These are phyloP conservation scores for Coniochaeta sp. DNA, from an alignment of 2,329 filamentous ascomycete species.

Conservation along the genomic window DNA sequence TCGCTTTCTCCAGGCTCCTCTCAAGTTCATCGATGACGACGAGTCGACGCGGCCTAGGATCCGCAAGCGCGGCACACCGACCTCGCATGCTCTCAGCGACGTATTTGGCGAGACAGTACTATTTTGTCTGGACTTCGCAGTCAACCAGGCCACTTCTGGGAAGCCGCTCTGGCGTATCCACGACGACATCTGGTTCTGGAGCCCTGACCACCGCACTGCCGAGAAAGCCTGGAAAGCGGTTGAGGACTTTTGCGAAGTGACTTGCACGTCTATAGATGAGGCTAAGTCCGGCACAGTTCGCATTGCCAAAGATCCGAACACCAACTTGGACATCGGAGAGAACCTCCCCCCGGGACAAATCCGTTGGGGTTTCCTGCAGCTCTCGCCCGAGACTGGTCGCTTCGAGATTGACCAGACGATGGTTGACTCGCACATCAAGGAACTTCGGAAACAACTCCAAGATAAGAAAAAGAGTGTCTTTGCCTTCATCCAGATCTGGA, in stretches of 20 bases:
- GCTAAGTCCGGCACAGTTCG: slow-evolving; percentile 40
- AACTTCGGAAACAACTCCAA: slow-evolving; percentile 53
- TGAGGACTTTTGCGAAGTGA: slow-evolving; percentile 42
- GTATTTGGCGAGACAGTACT: slow-evolving; percentile 50
- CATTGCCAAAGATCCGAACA: slow-evolving; percentile 22
- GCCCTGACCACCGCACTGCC: slow-evolving; percentile 31
- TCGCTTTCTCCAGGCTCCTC: slow-evolving; percentile 42
- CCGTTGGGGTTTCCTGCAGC: slow-evolving; percentile 47
- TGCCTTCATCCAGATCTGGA: slow-evolving; percentile 42
- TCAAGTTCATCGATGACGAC: slow-evolving; percentile 44
- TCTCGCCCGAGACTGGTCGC: slow-evolving; percentile 42
- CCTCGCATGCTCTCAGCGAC: slow-evolving; percentile 47
- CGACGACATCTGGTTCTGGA: slow-evolving; percentile 61
- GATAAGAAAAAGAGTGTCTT: slow-evolving; percentile 39
- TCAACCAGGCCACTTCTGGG: slow-evolving; percentile 50
- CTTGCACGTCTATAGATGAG: slow-evolving; percentile 49
- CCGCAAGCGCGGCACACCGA: slow-evolving; percentile 46
- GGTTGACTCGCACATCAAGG: slow-evolving; percentile 52
- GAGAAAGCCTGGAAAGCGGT: slow-evolving; percentile 53
- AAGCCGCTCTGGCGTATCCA: slow-evolving; percentile 50
- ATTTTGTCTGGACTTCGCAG: slow-evolving; percentile 55
- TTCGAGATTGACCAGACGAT: slow-evolving; percentile 54
- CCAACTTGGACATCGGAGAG: too few relatives aligned
- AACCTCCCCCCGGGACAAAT: slow-evolving; percentile 39
- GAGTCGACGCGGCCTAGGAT: slow-evolving; percentile 27